Conservation (phyloP, 306 rosid genomes). For the Lupinus albus region DNA sequence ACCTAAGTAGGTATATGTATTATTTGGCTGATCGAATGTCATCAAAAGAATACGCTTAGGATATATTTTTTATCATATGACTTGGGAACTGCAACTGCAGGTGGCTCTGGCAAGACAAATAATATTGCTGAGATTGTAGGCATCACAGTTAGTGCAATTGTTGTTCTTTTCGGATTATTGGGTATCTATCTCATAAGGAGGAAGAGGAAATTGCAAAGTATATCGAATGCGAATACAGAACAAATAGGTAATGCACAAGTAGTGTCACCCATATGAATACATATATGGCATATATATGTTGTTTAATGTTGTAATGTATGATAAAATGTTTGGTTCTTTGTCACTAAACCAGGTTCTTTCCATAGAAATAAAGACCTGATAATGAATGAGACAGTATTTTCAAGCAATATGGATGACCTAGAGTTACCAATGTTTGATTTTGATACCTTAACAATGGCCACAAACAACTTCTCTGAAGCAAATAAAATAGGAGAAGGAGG, state of each 20-base stretch:
- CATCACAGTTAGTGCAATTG: slow-evolving; percentile 38
- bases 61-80: slow-evolving; percentile 37
- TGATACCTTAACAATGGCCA: slow-evolving; percentile 48
- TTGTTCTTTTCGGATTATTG: slow-evolving; percentile 47
- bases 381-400: slow-evolving; percentile 48
- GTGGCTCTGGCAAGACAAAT: slow-evolving; percentile 39
- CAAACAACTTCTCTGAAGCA: slow-evolving; percentile 48
- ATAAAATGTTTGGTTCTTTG: slow-evolving; percentile 22
- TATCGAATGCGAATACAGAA: slow-evolving; percentile 13
- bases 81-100: slow-evolving; percentile 21
- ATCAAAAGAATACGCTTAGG: neutral
- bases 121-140: slow-evolving; percentile 34
- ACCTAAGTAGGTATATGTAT: too few relatives aligned
- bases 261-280: neutral
- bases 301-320: slow-evolving; percentile 3
- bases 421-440: slow-evolving; percentile 61
- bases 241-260: slow-evolving; percentile 34
- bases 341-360: slow-evolving; percentile 47
- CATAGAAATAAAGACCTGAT: slow-evolving; percentile 60
- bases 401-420: slow-evolving; percentile 53
- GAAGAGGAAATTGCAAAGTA: slow-evolving; percentile 40
- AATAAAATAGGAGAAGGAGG: slow-evolving; percentile 66
- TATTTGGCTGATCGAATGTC: too few relatives aligned
- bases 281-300: slow-evolving; percentile 13
- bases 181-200: slow-evolving; percentile 43